A percentile compares a stretch with the other conserved stretches of the same genome.
Evolutionary conservation across 2,329 filamentous ascomycete species (phyloP).

Genomic region (Gaeumannomyces tritici): DNA sequence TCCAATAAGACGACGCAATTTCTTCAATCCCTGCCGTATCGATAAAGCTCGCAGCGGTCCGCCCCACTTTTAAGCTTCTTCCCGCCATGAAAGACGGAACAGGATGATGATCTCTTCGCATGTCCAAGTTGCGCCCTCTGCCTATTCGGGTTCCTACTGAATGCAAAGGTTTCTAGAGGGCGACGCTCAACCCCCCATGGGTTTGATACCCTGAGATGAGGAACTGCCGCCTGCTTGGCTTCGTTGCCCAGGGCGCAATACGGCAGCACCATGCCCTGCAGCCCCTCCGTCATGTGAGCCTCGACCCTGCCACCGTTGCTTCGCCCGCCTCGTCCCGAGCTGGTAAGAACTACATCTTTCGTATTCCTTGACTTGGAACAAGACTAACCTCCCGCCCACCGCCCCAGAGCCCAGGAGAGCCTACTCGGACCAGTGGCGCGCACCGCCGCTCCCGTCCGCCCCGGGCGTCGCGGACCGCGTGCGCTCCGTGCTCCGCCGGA

Average conservation of each 20-base stretch:
- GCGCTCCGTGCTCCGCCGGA: conserved; percentile 41
- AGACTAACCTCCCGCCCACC: background rate
- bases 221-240: conserved; percentile 18
- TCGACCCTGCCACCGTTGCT: too few relatives aligned
- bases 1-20: background rate
- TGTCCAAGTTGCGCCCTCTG: background rate
- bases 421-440: background rate
- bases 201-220: conserved; percentile 17
- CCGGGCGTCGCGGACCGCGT: conserved; percentile 33
- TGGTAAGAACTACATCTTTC: too few relatives aligned
- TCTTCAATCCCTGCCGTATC: background rate
- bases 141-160: background rate
- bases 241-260: conserved; percentile 14
- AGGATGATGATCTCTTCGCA: background rate
- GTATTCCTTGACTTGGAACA: too few relatives aligned
- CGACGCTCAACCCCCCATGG: background rate
- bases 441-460: conserved; percentile 6
- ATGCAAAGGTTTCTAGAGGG: background rate
- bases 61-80: background rate
- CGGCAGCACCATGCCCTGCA: conserved; percentile 3
- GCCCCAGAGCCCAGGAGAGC: background rate
- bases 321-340: too few relatives aligned
- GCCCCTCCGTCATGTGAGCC: background rate
- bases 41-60: background rate
- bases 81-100: background rate